Base-by-base conservation (phyloP, 1,139 yeast species). In the Saccharomyces hybrid region DNA sequence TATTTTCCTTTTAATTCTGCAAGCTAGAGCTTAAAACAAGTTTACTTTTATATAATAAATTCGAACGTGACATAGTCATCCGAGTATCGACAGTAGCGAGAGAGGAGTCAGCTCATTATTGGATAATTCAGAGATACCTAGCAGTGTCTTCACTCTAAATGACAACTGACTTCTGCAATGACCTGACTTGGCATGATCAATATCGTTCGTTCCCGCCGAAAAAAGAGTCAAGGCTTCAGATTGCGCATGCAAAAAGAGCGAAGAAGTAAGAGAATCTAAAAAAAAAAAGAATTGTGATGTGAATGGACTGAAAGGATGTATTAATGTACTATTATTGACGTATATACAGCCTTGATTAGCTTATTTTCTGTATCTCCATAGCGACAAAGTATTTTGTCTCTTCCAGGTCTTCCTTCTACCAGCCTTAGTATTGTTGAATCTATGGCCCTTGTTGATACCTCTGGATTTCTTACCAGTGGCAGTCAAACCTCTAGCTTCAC, bases 111-210 rank as follows among this genome's bases (percentile, higher is more conserved):
- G 23, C 11, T 38, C 42, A 38, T 38, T 38, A 8, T n/a, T 16
- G 19, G 42, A 4, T 14, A 13, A 25, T 23, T 19, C 29, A 7
- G 47, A 14, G 42, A 38, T 38, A 38, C 42, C 19, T 38, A 8
- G 42, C 42, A 38, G 42, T 19, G 42, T 38, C 19, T 38, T 38
- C 42, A 8, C 23, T 38, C 13, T 14, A 11, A 38, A 38, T 38
- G 9, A 38, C 42, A 38, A 38, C 42, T 38, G 42, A 38, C 42
- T 38, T 38, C 42, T 38, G 19, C 42, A 38, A 16, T 38, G 42
- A 38, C 42, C 44, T 53, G 46, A 14, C 42, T 46, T 23, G 55
- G 28, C 60, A 57, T 57, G 8, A 26, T 48, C 4, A 19, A 5
- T 27, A 32, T 26, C 46, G 42, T 38, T 38, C 42, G 42, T 38